phyloP scores from a whole-genome alignment of 495 filamentous ascomycete species.

The Tuber brumale region DNA sequence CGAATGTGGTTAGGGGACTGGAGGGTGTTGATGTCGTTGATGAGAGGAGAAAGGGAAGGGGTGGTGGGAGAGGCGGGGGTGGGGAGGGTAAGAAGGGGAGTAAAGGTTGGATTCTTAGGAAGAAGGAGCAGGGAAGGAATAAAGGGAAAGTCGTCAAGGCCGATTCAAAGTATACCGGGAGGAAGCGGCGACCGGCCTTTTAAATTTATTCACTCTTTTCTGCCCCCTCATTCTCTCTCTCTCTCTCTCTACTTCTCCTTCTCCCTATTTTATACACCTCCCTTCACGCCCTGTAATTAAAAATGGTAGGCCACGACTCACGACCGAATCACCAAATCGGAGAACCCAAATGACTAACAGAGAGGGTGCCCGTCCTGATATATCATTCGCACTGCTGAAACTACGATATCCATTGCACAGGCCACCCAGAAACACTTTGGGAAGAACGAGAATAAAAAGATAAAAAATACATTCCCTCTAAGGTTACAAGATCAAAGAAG shows the following conservation, averaged over 20 bases:
- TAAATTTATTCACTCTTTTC: constrained; percentile 6
- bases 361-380: background rate
- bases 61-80: constrained; percentile 43
- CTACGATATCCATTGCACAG: background rate
- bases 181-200: constrained; percentile 56
- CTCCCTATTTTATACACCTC: too few species aligned
- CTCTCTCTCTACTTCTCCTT: background rate
- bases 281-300: background rate
- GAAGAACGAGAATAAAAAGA: background rate
- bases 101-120: constrained; percentile 83
- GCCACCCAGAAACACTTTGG: background rate
- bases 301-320: background rate
- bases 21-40: constrained; percentile 81
- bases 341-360: background rate
- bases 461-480: background rate
- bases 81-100: constrained; percentile 63
- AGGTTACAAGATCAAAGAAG: constrained; percentile 6
- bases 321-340: background rate
- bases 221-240: background rate
- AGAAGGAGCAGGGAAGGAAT: constrained; percentile 90
- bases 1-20: constrained; percentile 76
- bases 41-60: constrained; percentile 54
- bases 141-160: constrained; percentile 92
- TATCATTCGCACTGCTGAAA: background rate
- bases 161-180: constrained; percentile 84